Percentiles rank a stretch among this genome's conserved stretches.
phyloP scores from a whole-genome alignment of 75 land plant species.

The Larix kaempferi region DNA sequence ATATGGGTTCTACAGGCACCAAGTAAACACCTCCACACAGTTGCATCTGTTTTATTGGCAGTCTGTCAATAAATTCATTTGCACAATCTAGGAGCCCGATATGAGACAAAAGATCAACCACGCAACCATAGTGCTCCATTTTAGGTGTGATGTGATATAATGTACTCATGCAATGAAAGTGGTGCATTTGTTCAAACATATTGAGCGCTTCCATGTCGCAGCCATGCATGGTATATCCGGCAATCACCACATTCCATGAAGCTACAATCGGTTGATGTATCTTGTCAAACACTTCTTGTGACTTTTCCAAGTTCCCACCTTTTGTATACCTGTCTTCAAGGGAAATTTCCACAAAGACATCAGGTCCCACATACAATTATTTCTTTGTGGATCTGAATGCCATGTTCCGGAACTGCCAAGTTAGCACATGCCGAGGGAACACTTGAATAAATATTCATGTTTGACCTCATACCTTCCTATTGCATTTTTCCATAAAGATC shows the following conservation, averaged over 20 bases:
- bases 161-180: slow-evolving; percentile 42
- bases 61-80: slow-evolving; percentile 35
- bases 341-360: slow-evolving; percentile 31
- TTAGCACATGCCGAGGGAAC: slow-evolving; percentile 70
- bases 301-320: slow-evolving; percentile 66
- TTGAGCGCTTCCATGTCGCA: slow-evolving; percentile 51
- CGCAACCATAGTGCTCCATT: slow-evolving; percentile 68
- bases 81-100: slow-evolving; percentile 45
- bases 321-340: slow-evolving; percentile 66
- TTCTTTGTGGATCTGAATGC: slow-evolving; percentile 44
- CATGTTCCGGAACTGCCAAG: slow-evolving; percentile 47
- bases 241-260: slow-evolving; percentile 79
- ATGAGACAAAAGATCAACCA: slow-evolving; percentile 62
- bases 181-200: slow-evolving; percentile 54
- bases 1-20: slow-evolving; percentile 60
- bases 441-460: slow-evolving; percentile 65
- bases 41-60: slow-evolving; percentile 47
- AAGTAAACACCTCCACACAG: slow-evolving; percentile 65
- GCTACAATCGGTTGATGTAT: slow-evolving; percentile 48
- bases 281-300: slow-evolving; percentile 44
- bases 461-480: slow-evolving; percentile 19
- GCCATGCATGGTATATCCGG: slow-evolving; percentile 69
- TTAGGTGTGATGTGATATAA: slow-evolving; percentile 35
- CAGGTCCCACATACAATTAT: slow-evolving; percentile 35
- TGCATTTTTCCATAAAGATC: slow-evolving; percentile 25